Conservation (phyloP, 169 alveolate species). For the Cytauxzoon felis region DNA sequence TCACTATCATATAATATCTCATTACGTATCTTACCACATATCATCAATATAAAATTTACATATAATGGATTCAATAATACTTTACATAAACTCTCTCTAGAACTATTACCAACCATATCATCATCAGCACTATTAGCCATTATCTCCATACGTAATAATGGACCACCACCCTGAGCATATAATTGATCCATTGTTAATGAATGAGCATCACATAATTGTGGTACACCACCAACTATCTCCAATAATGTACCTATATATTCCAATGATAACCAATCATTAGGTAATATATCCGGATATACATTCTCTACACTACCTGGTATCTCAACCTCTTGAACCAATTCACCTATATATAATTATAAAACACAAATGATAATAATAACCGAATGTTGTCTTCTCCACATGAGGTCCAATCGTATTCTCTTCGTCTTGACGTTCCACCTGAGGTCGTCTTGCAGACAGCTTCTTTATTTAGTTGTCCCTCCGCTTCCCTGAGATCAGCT, state of each 20-base stretch:
- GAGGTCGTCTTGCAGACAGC: too few species aligned
- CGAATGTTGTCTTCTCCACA: too few species aligned
- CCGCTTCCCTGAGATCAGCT: too few species aligned
- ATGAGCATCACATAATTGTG: slow-evolving; percentile 46
- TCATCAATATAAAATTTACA: slow-evolving; percentile 9
- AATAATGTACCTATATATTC: slow-evolving; percentile 19
- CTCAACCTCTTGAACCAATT: not conserved
- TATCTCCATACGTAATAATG: slow-evolving; percentile 21
- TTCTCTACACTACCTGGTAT: not conserved
- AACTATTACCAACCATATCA: slow-evolving; percentile 2
- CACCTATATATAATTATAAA: too few species aligned
- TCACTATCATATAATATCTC: slow-evolving; percentile 54
- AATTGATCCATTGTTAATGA: slow-evolving; percentile 44
- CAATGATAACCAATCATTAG: slow-evolving; percentile 31
- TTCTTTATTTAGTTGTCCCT: too few species aligned
- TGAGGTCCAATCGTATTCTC: too few species aligned
- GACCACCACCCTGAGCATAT: slow-evolving; percentile 49
- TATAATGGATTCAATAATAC: slow-evolving; percentile 34
- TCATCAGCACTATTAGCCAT: slow-evolving; percentile 31
- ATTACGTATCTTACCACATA: slow-evolving; percentile 26
- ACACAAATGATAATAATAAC: too few species aligned
- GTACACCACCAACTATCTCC: slow-evolving; percentile 43
- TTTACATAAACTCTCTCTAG: slow-evolving; percentile 18
- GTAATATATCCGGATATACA: slow-evolving; percentile 28
- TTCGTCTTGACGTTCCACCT: too few species aligned